phyloP scores from a whole-genome alignment of 805 yeast genomes.

The Schwanniomyces occidentalis region DNA sequence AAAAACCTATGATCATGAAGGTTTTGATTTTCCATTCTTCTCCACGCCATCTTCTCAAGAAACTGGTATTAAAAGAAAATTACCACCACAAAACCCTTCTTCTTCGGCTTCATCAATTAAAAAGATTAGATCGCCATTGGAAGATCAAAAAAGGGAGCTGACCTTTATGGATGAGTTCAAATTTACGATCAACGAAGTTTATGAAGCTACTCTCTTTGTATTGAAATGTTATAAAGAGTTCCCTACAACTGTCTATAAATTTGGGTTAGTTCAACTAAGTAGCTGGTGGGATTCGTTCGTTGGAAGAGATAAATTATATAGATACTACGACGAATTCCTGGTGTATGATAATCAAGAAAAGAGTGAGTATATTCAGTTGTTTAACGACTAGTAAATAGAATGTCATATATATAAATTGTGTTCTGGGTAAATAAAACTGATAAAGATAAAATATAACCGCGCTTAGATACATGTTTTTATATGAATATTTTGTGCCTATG shows the following conservation, averaged over 20 bases:
- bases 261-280: constrained; percentile 48
- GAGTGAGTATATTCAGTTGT: too few relatives aligned
- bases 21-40: constrained; percentile 41
- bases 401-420: too few relatives aligned
- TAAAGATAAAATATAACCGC: too few relatives aligned
- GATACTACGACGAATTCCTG: too few relatives aligned
- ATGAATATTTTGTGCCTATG: too few relatives aligned
- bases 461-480: too few relatives aligned
- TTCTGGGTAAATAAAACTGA: too few relatives aligned
- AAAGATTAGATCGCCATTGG: not conserved
- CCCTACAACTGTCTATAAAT: constrained; percentile 61
- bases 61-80: too few relatives aligned
- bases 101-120: not conserved
- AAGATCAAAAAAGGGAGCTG: not conserved
- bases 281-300: constrained; percentile 73
- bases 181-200: constrained; percentile 51
- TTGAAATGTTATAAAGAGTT: constrained; percentile 63
- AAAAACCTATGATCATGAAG: constrained; percentile 22
- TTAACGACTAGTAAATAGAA: too few relatives aligned
- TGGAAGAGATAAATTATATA: too few relatives aligned
- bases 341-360: too few relatives aligned
- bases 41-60: constrained; percentile 1
- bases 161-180: constrained; percentile 45
- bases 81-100: not conserved
- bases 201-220: constrained; percentile 64